Base-by-base conservation (phyloP, 345 rosid genomes). In the Linum lewisii region DNA sequence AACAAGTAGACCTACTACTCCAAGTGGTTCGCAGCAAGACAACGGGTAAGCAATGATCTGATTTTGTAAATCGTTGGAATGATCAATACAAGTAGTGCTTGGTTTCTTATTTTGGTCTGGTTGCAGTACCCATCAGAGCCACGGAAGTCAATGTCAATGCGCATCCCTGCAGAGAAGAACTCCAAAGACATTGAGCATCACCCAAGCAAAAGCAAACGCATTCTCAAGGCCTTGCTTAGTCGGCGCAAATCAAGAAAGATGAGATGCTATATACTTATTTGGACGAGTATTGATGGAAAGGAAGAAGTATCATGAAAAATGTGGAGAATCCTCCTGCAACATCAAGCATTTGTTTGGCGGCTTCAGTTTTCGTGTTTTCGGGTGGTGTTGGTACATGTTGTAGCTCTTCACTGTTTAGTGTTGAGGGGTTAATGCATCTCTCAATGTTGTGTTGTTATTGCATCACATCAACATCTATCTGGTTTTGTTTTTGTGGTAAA, bases 221-320 rank as follows among this genome's bases (percentile, higher is more conserved):
- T 91, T 16, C 92, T 88, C 58, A 88, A 88, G 77, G 88, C 95
- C 18, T 73, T 91, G 72, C 95, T 91, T 52, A 88, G 98, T 69
- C 78, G 95, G 51, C 98, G 96, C 62, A 91, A 91, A 74, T 79
- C 90, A 88, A 84, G 86, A 91, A 88, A 69, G 98, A 91, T 47
- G 98, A 88, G 21, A 81, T 77, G 76, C 69, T 88, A 10, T 88
- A 84, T 72, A 82, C 87, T 37, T 88, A 88, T 61, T 72, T 91
- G 79, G 96, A 88, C 63, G 96, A 86, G 75, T 91, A 88, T 58
- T 88, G 79, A 91, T 56, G 69, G 15, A 1, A 60, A 7, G 50
- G 24, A n/a, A 8, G 52, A 21, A 26, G 5, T 10, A 59, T 21
- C 14, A 34, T 37, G 32, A 34, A 19, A 29, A 50, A 54, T 22